phyloP scores from a whole-genome alignment of 257 asterid species.

The Penstemon newberryi region DNA sequence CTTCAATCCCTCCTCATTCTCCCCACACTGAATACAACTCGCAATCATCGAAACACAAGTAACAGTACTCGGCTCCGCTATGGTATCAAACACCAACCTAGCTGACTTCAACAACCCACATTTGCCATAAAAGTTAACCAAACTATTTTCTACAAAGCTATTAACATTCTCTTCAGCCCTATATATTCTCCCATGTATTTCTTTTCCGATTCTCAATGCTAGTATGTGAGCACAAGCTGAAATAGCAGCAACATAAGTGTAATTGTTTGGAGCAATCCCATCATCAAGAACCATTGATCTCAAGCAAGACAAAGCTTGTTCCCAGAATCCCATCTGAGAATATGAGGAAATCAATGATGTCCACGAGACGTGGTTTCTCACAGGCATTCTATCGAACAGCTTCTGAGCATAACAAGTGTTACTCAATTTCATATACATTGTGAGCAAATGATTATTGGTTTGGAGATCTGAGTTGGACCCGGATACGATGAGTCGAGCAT shows the following conservation, averaged over 20 bases:
- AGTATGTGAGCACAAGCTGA: constrained; percentile 56
- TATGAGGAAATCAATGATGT: constrained; percentile 42
- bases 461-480: constrained; percentile 27
- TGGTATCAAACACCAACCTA: constrained; percentile 51
- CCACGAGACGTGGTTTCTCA: constrained; percentile 44
- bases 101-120: constrained; percentile 64
- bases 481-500: constrained; percentile 34
- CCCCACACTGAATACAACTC: constrained; percentile 53
- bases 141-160: constrained; percentile 48
- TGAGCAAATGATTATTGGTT: constrained; percentile 35
- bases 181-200: constrained; percentile 58
- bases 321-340: constrained; percentile 38
- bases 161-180: constrained; percentile 37
- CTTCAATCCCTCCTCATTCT: constrained; percentile 54
- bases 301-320: constrained; percentile 39
- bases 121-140: constrained; percentile 80
- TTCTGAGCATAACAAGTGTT: constrained; percentile 29
- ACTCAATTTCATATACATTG: constrained; percentile 33
- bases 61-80: constrained; percentile 50
- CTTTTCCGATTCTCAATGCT: constrained; percentile 57
- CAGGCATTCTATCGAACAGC: constrained; percentile 46
- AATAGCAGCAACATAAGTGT: constrained; percentile 61
- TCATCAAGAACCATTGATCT: constrained; percentile 54
- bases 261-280: constrained; percentile 57
- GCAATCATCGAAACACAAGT: constrained; percentile 71